Percentiles rank a stretch among this genome's conserved stretches.
These are phyloP conservation scores for Scheffersomyces coipomensis DNA, from an alignment of 805 yeast genomes.

Conservation along the genomic window DNA sequence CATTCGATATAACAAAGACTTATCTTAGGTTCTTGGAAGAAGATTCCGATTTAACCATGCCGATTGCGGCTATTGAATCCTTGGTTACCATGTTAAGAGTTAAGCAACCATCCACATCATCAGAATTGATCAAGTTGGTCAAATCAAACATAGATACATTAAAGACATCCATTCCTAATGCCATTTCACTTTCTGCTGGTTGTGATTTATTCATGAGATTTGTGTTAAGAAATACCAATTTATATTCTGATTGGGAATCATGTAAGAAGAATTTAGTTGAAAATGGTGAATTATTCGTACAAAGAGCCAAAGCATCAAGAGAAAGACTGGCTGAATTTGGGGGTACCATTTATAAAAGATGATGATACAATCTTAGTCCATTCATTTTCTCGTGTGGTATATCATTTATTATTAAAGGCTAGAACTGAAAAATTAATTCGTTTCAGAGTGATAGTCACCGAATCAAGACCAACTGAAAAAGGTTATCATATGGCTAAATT, in stretches of 20 bases:
- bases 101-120: constrained; percentile 88
- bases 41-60: constrained; percentile 98
- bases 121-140: constrained; percentile 82
- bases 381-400: constrained; percentile 88
- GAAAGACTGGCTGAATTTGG: constrained; percentile 86
- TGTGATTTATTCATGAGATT: constrained; percentile 95
- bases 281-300: constrained; percentile 88
- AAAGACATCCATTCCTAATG: constrained; percentile 80
- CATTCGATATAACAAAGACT: constrained; percentile 77
- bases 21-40: constrained; percentile 80
- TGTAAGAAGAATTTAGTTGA: constrained; percentile 85
- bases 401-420: constrained; percentile 71
- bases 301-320: constrained; percentile 88
- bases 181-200: constrained; percentile 93
- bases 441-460: constrained; percentile 89
- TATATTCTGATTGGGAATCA: constrained; percentile 92
- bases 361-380: constrained; percentile 90
- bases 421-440: constrained; percentile 69
- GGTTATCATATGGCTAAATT: constrained; percentile 70
- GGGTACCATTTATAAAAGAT: constrained; percentile 82
- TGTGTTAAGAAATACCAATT: constrained; percentile 82
- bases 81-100: constrained; percentile 78
- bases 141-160: constrained; percentile 73
- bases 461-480: constrained; percentile 81
- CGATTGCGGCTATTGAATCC: constrained; percentile 96